These are phyloP conservation scores for Dothideomycetes sp. DNA, from an alignment of 2,329 filamentous ascomycete species.

Conservation along the genomic window DNA sequence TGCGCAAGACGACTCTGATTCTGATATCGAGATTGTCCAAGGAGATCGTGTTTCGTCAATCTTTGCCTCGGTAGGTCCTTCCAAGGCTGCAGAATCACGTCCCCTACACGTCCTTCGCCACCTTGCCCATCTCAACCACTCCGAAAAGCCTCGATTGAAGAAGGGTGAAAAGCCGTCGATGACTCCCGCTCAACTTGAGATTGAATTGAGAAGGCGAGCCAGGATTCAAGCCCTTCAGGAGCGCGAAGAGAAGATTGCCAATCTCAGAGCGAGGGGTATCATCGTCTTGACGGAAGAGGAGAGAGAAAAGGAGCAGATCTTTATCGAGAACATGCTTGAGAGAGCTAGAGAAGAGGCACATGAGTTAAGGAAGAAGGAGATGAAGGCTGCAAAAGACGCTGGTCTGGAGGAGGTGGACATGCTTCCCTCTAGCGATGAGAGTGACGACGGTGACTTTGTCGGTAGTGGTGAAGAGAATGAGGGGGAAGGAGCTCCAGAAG, in stretches of 20 bases:
- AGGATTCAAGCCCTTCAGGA: conserved; percentile 70
- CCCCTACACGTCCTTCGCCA: conserved; percentile 23
- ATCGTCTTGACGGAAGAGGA: conserved; percentile 78
- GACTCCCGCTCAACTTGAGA: conserved; percentile 58
- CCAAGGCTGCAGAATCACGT: conserved; percentile 16
- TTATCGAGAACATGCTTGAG: conserved; percentile 80
- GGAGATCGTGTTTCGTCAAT: conserved; percentile 16
- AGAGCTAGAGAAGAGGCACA: conserved; percentile 72
- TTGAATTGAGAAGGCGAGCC: conserved; percentile 57
- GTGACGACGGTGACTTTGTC: conserved; percentile 40
- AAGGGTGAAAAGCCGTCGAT: conserved; percentile 50
- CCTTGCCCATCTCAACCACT: conserved; percentile 20
- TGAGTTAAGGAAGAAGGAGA: conserved; percentile 67
- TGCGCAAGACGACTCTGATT: conserved; percentile 27
- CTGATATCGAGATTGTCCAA: conserved; percentile 54
- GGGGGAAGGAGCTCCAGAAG: conserved; percentile 24
- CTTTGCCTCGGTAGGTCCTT: conserved; percentile 27
- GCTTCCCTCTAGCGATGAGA: conserved; percentile 43
- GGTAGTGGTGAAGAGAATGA: conserved; percentile 27
- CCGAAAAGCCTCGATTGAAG: conserved; percentile 41
- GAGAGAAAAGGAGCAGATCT: conserved; percentile 66
- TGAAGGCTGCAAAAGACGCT: conserved; percentile 58
- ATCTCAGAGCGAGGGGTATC: conserved; percentile 69
- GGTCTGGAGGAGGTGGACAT: conserved; percentile 32
- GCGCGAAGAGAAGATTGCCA: conserved; percentile 64